Percentiles rank a stretch among this genome's conserved stretches.
Evolutionary conservation across 2,329 filamentous ascomycete genomes (phyloP).

Genomic region (Colletotrichum siamense): DNA sequence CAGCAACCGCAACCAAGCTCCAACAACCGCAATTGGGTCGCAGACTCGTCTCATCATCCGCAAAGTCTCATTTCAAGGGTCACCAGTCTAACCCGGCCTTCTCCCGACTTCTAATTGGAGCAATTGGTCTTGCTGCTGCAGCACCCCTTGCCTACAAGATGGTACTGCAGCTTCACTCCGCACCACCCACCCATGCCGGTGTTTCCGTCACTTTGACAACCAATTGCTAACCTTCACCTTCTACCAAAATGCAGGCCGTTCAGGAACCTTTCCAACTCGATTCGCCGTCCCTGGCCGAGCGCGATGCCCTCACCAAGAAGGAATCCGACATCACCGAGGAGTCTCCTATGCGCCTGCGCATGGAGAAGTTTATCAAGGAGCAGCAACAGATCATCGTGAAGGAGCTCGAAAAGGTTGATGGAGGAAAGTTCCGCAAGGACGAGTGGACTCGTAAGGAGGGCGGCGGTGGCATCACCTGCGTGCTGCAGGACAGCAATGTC

Average conservation of each 20-base stretch:
- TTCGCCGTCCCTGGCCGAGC: conserved; percentile 77
- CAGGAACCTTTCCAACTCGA: conserved; percentile 58
- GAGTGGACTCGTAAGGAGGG: conserved; percentile 88
- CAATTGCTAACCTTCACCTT: conserved; percentile 7
- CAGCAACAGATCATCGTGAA: conserved; percentile 89
- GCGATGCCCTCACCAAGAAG: conserved; percentile 81
- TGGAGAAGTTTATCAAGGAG: conserved; percentile 95
- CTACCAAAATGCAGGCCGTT: conserved; percentile 38
- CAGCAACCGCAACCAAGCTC: neutral
- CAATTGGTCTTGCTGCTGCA: conserved; percentile 54
- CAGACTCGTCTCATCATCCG: conserved; percentile 20
- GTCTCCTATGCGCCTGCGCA: conserved; percentile 95
- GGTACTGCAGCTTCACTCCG: conserved; percentile 43
- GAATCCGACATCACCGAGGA: conserved; percentile 75
- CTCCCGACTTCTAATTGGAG: conserved; percentile 31
- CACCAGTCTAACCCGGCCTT: conserved; percentile 4
- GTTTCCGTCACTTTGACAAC: neutral
- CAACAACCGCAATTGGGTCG: conserved; percentile 11
- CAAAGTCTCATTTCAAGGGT: conserved; percentile 15
- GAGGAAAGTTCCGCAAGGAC: conserved; percentile 80
- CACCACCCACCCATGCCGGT: neutral
- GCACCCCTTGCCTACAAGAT: conserved; percentile 63
- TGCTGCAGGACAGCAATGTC: conserved; percentile 93
- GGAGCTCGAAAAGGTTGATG: conserved; percentile 84
- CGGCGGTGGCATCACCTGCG: conserved; percentile 92